A percentile compares a stretch with the other conserved stretches of the same genome.
phyloP scores from a whole-genome alignment of 768 basidiomycete genomes.

The Leccinum uliginosum region DNA sequence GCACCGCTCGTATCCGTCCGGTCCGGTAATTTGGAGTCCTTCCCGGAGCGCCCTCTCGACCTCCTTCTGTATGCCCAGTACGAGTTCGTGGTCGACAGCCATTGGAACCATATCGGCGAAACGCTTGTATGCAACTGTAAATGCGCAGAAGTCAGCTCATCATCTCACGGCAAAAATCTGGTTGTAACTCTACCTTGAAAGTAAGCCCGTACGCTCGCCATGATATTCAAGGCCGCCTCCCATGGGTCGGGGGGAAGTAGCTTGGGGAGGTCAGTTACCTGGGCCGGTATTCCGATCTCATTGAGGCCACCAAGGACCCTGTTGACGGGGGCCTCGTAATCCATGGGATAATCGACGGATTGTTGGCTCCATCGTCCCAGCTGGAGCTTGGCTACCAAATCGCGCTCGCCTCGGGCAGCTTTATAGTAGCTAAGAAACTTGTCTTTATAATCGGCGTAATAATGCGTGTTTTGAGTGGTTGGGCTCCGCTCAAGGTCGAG shows the following conservation, averaged over 20 bases:
- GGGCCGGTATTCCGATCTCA: slow-evolving; percentile 28
- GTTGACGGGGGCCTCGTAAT: slow-evolving; percentile 15
- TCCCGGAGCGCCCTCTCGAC: slow-evolving; percentile 43
- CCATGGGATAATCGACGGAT: too few species aligned
- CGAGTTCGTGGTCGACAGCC: slow-evolving; percentile 37
- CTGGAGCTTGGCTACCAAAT: slow-evolving; percentile 11
- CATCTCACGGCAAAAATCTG: background rate
- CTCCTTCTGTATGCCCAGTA: slow-evolving; percentile 44
- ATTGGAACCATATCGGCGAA: slow-evolving; percentile 41
- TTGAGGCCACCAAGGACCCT: slow-evolving; percentile 23
- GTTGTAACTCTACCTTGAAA: slow-evolving; percentile 55
- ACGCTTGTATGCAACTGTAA: slow-evolving; percentile 44
- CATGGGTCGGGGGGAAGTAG: slow-evolving; percentile 47
- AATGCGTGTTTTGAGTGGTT: slow-evolving; percentile 49
- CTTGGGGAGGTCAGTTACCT: slow-evolving; percentile 43
- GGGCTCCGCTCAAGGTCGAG: slow-evolving; percentile 47
- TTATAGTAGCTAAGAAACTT: slow-evolving; percentile 52
- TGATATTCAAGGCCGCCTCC: slow-evolving; percentile 59
- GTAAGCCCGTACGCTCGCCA: slow-evolving; percentile 70
- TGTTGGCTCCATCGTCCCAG: background rate
- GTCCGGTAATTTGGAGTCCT: slow-evolving; percentile 50
- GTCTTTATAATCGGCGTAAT: slow-evolving; percentile 43
- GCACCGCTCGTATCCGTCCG: slow-evolving; percentile 44
- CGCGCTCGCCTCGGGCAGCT: slow-evolving; percentile 15
- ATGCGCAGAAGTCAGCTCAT: background rate